Percentiles rank a stretch among this genome's conserved stretches.
These are phyloP conservation scores for Gremmenia infestans DNA, from an alignment of 2,329 filamentous ascomycete species.

Conservation along the genomic window DNA sequence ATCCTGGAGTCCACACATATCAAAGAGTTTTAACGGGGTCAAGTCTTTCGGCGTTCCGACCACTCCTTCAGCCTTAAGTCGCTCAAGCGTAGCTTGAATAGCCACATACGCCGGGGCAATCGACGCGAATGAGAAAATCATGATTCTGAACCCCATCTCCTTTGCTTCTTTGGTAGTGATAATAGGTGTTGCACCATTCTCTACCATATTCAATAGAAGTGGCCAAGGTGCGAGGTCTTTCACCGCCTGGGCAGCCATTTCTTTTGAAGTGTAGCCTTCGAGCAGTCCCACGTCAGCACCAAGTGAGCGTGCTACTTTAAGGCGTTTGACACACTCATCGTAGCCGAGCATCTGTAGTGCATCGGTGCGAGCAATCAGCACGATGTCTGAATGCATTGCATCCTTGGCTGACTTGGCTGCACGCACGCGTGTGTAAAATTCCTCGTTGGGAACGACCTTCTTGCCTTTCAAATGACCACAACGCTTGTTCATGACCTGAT, in stretches of 20 bases:
- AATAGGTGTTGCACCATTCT: slow-evolving; percentile 49
- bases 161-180: slow-evolving; percentile 48
- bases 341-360: slow-evolving; percentile 53
- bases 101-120: slow-evolving; percentile 43
- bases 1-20: slow-evolving; percentile 47
- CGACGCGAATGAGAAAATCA: slow-evolving; percentile 51
- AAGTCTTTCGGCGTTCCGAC: slow-evolving; percentile 38
- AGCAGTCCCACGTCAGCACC: slow-evolving; percentile 58
- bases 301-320: slow-evolving; percentile 45
- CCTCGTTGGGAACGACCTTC: slow-evolving; percentile 47
- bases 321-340: slow-evolving; percentile 47
- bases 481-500: slow-evolving; percentile 59
- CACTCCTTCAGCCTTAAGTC: slow-evolving; percentile 35
- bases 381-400: slow-evolving; percentile 49
- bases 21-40: slow-evolving; percentile 45
- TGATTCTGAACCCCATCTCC: slow-evolving; percentile 52
- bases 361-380: slow-evolving; percentile 61
- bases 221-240: slow-evolving; percentile 44
- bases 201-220: slow-evolving; percentile 54
- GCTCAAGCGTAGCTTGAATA: slow-evolving; percentile 35
- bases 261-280: slow-evolving; percentile 50
- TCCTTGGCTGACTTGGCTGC: slow-evolving; percentile 49
- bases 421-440: slow-evolving; percentile 51
- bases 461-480: slow-evolving; percentile 61
- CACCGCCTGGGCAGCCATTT: slow-evolving; percentile 44